phyloP scores from a whole-genome alignment of 2,329 filamentous ascomycete species.

The Phaeoacremonium minimum region DNA sequence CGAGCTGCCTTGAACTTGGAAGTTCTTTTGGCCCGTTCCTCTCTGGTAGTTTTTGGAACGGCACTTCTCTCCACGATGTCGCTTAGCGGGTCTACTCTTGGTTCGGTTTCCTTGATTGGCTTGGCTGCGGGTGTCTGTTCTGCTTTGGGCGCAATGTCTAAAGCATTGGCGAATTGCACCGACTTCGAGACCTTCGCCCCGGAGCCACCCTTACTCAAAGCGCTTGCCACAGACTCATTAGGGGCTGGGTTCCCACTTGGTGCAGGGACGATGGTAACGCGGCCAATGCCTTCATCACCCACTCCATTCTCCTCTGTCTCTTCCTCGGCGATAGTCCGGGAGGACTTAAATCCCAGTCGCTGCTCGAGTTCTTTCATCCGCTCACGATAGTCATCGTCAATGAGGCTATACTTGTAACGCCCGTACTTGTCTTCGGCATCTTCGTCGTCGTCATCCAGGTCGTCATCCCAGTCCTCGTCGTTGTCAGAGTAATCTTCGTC shows the following conservation, averaged over 20 bases:
- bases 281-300: slow-evolving; percentile 49
- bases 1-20: slow-evolving; percentile 40
- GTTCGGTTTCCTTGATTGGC: slow-evolving; percentile 17
- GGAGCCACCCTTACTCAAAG: slow-evolving; percentile 11
- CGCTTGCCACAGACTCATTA: slow-evolving; percentile 1
- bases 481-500: slow-evolving; percentile 61
- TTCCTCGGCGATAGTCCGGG: slow-evolving; percentile 28
- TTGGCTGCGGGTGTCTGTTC: slow-evolving; percentile 13
- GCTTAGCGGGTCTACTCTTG: slow-evolving; percentile 41
- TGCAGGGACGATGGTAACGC: slow-evolving; percentile 42
- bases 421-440: slow-evolving; percentile 76
- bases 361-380: slow-evolving; percentile 85
- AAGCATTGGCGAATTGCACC: slow-evolving; percentile 72
- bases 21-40: slow-evolving; percentile 6
- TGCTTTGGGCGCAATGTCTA: slow-evolving; percentile 61
- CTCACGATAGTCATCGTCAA: slow-evolving; percentile 71
- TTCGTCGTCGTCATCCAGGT: slow-evolving; percentile 47
- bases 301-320: slow-evolving; percentile 26
- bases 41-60: not conserved
- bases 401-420: slow-evolving; percentile 60
- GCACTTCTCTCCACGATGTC: slow-evolving; percentile 47
- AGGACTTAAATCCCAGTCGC: slow-evolving; percentile 59
- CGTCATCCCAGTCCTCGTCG: slow-evolving; percentile 45
- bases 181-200: slow-evolving; percentile 25
- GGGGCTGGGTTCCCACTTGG: slow-evolving; percentile 9